Evolutionary conservation across 2,329 filamentous ascomycete genomes (phyloP).

Genomic region (Dothiorella sarmentorum): DNA sequence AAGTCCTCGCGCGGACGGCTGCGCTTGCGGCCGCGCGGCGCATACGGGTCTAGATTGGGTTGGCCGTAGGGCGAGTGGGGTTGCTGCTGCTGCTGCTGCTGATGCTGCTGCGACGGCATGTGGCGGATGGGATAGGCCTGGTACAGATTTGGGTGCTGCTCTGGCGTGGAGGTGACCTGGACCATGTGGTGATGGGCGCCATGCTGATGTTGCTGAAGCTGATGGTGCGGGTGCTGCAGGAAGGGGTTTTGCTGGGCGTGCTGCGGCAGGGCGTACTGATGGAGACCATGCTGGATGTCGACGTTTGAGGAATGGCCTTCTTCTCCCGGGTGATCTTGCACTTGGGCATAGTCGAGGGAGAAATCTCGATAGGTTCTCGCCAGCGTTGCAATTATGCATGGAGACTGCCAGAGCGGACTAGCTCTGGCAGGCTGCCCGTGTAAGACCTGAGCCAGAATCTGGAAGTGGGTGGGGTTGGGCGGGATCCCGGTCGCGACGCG

Average conservation of each 20-base stretch:
- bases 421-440: conserved; percentile 47
- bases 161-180: conserved; percentile 35
- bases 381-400: conserved; percentile 50
- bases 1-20: conserved; percentile 40
- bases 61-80: conserved; percentile 31
- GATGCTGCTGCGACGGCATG: conserved; percentile 33
- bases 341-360: conserved; percentile 43
- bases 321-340: conserved; percentile 43
- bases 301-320: conserved; percentile 42
- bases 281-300: conserved; percentile 40
- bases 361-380: conserved; percentile 46
- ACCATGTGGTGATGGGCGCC: conserved; percentile 33
- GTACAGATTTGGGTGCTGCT: conserved; percentile 11
- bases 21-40: conserved; percentile 40
- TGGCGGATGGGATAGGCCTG: conserved; percentile 20
- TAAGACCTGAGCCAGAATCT: conserved; percentile 39
- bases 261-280: conserved; percentile 31
- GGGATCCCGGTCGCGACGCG: conserved; percentile 23
- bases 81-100: conserved; percentile 23
- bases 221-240: conserved; percentile 28
- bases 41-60: conserved; percentile 25
- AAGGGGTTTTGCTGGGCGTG: conserved; percentile 25
- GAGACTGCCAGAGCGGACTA: conserved; percentile 50
- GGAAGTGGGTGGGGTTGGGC: conserved; percentile 1
- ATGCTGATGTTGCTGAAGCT: conserved; percentile 26